phyloP scores from a whole-genome alignment of 2,329 filamentous ascomycete genomes.

The Colletotrichum shisoi region DNA sequence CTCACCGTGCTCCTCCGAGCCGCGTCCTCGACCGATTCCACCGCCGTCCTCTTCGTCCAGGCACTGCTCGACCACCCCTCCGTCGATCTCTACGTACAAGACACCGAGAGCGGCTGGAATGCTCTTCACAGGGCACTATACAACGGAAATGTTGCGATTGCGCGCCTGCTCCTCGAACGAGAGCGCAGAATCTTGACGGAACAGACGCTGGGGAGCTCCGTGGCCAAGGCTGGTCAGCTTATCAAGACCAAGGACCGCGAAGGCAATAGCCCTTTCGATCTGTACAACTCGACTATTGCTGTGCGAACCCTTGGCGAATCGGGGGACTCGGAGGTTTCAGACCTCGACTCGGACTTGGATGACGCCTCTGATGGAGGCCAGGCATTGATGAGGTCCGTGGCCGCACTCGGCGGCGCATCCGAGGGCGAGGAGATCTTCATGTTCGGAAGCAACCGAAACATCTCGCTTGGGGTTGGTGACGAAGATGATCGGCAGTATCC shows the following conservation, averaged over 20 bases:
- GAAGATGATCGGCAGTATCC: conserved; percentile 94
- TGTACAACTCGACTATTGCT: conserved; percentile 88
- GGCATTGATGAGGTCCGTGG: conserved; percentile 33
- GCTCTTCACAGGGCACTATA: conserved; percentile 90
- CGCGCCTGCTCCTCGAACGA: conserved; percentile 79
- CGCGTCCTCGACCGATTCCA: conserved; percentile 75
- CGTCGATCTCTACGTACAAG: conserved; percentile 85
- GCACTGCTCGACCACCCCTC: conserved; percentile 82
- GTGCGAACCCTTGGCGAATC: conserved; percentile 68
- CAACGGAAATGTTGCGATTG: conserved; percentile 85
- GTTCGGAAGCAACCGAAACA: conserved; percentile 96
- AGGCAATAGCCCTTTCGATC: conserved; percentile 91
- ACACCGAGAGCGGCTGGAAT: conserved; percentile 95
- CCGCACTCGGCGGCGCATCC: conserved; percentile 39
- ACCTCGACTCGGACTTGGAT: conserved; percentile 65
- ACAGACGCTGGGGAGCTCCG: conserved; percentile 65
- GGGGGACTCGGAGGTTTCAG: conserved; percentile 53
- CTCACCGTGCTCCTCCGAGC: conserved; percentile 86
- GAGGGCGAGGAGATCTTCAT: conserved; percentile 86
- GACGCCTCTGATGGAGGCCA: conserved; percentile 49
- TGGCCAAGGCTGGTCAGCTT: conserved; percentile 72
- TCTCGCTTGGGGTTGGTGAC: conserved; percentile 92
- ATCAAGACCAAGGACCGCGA: conserved; percentile 97
- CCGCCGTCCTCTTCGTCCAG: conserved; percentile 76
- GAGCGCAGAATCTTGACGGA: conserved; percentile 72